These are phyloP conservation scores for Globisporangium nagaii DNA, from an alignment of 352 stramenopile genomes.

Conservation along the genomic window DNA sequence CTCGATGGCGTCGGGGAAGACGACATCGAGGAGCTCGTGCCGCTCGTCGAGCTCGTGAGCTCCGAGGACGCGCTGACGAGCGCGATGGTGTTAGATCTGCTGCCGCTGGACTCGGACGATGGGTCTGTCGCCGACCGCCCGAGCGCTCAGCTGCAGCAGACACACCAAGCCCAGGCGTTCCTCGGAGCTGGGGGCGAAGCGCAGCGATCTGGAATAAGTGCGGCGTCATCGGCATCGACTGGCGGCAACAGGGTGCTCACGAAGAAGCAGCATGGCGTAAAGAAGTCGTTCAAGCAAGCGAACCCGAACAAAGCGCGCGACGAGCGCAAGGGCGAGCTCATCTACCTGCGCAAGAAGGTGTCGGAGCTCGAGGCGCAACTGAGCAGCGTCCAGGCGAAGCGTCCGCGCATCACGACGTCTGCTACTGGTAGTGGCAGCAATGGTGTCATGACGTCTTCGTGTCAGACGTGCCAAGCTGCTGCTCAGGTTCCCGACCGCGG, in stretches of 20 bases:
- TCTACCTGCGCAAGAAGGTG: slow-evolving; percentile 10
- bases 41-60: neutral
- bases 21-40: neutral
- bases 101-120: neutral
- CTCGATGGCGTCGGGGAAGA: neutral
- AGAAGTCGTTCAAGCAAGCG: slow-evolving; percentile 20
- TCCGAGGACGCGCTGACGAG: neutral
- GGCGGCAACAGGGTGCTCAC: too few relatives aligned
- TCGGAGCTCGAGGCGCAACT: slow-evolving; percentile 10
- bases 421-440: neutral
- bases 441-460: neutral
- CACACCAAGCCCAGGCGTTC: neutral
- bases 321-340: slow-evolving; percentile 12
- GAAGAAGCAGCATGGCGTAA: slow-evolving; percentile 7
- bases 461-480: neutral
- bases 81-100: neutral
- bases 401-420: neutral
- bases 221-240: too few relatives aligned
- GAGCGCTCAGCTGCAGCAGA: neutral
- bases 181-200: neutral
- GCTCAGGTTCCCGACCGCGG: too few relatives aligned
- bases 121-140: neutral
- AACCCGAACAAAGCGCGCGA: slow-evolving; percentile 20
- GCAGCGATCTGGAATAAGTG: too few relatives aligned
- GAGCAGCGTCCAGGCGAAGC: slow-evolving; percentile 17